A percentile compares a stretch with the other conserved stretches of the same genome.
Evolutionary conservation across 2,329 filamentous ascomycete species (phyloP).

Genomic region (Aspergillus carbonarius): DNA sequence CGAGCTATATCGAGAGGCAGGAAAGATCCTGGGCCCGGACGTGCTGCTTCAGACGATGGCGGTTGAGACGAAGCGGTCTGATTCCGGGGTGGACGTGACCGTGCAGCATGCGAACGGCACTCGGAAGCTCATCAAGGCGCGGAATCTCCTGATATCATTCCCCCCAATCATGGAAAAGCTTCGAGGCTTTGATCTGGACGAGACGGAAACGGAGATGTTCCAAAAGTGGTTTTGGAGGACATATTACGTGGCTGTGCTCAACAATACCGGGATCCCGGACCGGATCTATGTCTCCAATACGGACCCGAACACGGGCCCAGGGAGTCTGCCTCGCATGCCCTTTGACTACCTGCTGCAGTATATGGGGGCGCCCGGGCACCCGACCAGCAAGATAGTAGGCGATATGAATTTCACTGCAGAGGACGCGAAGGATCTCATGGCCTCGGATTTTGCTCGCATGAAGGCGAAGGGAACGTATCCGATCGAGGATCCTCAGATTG

Average conservation of each 20-base stretch:
- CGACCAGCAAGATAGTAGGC: conserved; percentile 13
- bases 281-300: conserved; percentile 27
- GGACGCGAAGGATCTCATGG: conserved; percentile 7
- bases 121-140: conserved; percentile 33
- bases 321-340: conserved; percentile 24
- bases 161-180: conserved; percentile 38
- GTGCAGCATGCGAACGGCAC: conserved; percentile 25
- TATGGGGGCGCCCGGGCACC: conserved; percentile 13
- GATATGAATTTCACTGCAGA: conserved; percentile 24
- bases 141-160: conserved; percentile 38
- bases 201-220: conserved; percentile 36
- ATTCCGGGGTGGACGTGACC: conserved; percentile 24
- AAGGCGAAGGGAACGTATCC: conserved; percentile 9
- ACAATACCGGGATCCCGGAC: conserved; percentile 39
- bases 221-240: conserved; percentile 36
- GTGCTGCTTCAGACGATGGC: conserved; percentile 29
- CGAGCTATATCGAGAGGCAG: conserved; percentile 24
- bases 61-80: conserved; percentile 17
- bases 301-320: conserved; percentile 24
- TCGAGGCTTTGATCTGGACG: conserved; percentile 38
- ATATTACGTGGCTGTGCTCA: conserved; percentile 43
- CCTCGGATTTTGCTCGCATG: conserved; percentile 19
- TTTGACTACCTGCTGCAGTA: conserved; percentile 14
- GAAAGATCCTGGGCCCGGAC: conserved; percentile 21
- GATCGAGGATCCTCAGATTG: conserved; percentile 29